These are phyloP conservation scores for Macrolepiota dolichaula DNA, from an alignment of 768 basidiomycete species.

Conservation along the genomic window DNA sequence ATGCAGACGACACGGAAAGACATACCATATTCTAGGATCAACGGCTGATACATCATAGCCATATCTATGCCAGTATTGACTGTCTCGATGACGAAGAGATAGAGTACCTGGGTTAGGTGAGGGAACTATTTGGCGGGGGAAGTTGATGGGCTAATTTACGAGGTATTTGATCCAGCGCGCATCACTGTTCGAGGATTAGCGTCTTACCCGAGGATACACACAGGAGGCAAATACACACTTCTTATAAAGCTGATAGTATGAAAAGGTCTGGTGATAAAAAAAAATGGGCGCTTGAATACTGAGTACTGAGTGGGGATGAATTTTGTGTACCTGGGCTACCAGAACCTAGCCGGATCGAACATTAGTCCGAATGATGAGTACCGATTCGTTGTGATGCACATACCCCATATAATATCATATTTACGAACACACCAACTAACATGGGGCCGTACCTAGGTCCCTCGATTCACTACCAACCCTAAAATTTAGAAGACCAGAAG, in stretches of 20 bases:
- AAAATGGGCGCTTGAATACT: background rate
- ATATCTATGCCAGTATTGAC: slow-evolving; percentile 42
- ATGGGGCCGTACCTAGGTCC: slow-evolving; percentile 39
- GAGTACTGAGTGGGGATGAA: background rate
- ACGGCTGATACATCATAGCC: slow-evolving; percentile 43
- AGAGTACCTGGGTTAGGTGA: slow-evolving; percentile 29
- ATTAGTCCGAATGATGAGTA: background rate
- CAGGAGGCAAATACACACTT: slow-evolving; percentile 22
- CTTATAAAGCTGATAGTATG: slow-evolving; percentile 38
- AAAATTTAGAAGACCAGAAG: background rate
- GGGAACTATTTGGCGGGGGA: background rate
- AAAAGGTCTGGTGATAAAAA: slow-evolving; percentile 21
- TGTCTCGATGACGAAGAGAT: slow-evolving; percentile 39
- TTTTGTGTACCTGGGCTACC: slow-evolving; percentile 28
- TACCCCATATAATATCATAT: slow-evolving; percentile 47
- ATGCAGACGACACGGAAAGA: slow-evolving; percentile 8
- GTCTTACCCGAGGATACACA: background rate
- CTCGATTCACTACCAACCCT: background rate
- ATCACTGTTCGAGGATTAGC: slow-evolving; percentile 28
- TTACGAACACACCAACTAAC: slow-evolving; percentile 38
- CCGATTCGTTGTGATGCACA: slow-evolving; percentile 9
- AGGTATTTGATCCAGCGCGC: slow-evolving; percentile 38
- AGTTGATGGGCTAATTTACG: slow-evolving; percentile 21
- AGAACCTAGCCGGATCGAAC: slow-evolving; percentile 25
- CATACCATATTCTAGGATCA: slow-evolving; percentile 34